Base-by-base conservation (phyloP, 2,329 filamentous ascomycete species). In the Cyphellophora europaea region DNA sequence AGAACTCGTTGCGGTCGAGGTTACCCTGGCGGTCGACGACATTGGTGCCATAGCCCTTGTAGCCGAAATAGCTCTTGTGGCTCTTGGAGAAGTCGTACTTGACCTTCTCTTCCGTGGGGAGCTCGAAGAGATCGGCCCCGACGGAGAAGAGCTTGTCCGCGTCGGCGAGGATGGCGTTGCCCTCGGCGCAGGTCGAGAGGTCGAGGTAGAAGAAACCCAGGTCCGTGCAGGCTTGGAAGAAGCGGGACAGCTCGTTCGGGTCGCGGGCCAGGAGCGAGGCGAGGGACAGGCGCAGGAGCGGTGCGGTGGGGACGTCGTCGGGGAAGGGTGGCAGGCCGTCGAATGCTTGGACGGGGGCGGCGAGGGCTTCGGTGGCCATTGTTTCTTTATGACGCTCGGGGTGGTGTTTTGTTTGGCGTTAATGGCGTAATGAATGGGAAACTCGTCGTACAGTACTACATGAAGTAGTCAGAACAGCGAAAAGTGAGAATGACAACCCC, bases 141-240 rank as follows among this genome's bases (percentile, higher is more conserved):
- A 72, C 51, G 2, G 50, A 32, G 43, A 73, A 73, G 5, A 74
- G 48, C 1, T 50, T 38, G 27, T 69, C 58, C 3, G 65, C 63
- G 37, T 67, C 55, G 2, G 45, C 27, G 1, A 72, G 53, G 3
- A 73, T 47, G 1, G 48, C 48, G 11, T 57, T 47, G 5, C 66
- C 67, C 12, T 56, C 41, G 6, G 4, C 8, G 30, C 13, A 32
- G 2, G 51, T 43, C 14, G 57, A 53, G 3, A 74, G 51, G 43
- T 74, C 66, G 5, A 75, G 57, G 43, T 74, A 74, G 55, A 74
- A 74, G 54, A 75, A 74, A 2, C 71, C 71, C 1, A 74, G 54
- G 3, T 71, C 61, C 27, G 57, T 53, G n/a, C 56, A 61, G n/a
- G 59, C 58, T 19, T 51, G 37, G 18, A 54, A 58, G 14, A 68